Conservation (phyloP, 345 rosid genomes). For the Mallotus nudiflorus region DNA sequence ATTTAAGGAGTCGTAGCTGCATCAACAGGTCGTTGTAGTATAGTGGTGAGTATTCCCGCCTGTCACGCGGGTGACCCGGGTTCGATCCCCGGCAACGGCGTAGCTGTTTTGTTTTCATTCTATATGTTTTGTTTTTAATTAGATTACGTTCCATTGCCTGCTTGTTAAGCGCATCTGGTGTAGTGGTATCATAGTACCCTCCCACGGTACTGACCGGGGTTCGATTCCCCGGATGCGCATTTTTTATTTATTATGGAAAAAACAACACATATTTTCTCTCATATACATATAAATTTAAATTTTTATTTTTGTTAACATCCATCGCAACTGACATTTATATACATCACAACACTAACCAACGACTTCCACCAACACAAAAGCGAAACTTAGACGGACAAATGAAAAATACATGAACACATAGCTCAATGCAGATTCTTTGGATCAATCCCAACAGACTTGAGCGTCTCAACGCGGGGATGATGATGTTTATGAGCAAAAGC, state of each 20-base stretch:
- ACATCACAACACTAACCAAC: too few relatives aligned
- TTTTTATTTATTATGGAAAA: not conserved
- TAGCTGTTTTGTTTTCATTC: too few relatives aligned
- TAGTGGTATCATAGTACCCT: constrained; percentile 28
- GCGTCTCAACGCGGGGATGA: constrained; percentile 47
- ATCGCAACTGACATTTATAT: too few relatives aligned
- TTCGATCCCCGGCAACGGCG: constrained; percentile 91
- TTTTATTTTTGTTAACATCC: too few relatives aligned
- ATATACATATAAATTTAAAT: too few relatives aligned
- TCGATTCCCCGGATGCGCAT: constrained; percentile 96
- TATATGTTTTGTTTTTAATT: too few relatives aligned
- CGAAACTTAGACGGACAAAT: too few relatives aligned
- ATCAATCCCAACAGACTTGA: constrained; percentile 57
- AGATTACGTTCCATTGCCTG: too few relatives aligned
- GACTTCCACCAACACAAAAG: too few relatives aligned
- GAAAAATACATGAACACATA: too few relatives aligned
- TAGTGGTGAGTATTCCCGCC: constrained; percentile 36
- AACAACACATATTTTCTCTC: too few relatives aligned
- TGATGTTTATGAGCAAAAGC: constrained; percentile 32
- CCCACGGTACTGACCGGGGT: constrained; percentile 69
- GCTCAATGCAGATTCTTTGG: constrained; percentile 23
- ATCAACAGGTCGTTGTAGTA: constrained; percentile 13
- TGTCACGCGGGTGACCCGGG: constrained; percentile 98
- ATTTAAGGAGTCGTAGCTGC: too few relatives aligned
- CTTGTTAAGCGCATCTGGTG: constrained; percentile 18